These are phyloP conservation scores for Parachaetomium inaequale DNA, from an alignment of 495 filamentous ascomycete species.

Conservation along the genomic window DNA sequence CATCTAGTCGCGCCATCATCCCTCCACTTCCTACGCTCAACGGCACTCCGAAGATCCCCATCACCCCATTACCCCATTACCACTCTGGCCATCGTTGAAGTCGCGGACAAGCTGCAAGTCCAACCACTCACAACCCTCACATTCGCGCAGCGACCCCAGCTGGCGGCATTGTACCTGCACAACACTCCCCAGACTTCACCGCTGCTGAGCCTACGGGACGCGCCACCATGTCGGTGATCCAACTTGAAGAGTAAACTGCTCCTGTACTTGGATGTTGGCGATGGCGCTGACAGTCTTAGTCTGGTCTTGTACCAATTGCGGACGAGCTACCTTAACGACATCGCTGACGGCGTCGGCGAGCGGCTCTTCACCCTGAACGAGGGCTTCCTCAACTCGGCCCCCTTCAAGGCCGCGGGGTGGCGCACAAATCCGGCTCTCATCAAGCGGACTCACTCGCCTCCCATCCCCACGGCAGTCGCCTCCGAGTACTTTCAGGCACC, in stretches of 20 bases:
- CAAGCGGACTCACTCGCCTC: constrained; percentile 91
- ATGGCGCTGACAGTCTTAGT: constrained; percentile 42
- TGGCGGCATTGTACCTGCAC: neutral
- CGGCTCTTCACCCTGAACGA: constrained; percentile 91
- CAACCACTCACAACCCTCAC: no score
- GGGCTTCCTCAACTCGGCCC: constrained; percentile 84
- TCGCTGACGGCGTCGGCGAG: constrained; percentile 94
- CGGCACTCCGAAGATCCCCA: neutral
- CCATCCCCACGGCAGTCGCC: constrained; percentile 83
- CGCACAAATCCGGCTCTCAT: constrained; percentile 68
- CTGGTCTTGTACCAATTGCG: constrained; percentile 92
- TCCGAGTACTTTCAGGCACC: constrained; percentile 91
- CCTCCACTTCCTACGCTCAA: neutral
- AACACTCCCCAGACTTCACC: no score
- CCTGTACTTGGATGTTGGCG: neutral
- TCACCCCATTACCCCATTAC: no score
- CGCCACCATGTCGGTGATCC: constrained; percentile 77
- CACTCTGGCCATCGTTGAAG: no score
- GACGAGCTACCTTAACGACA: constrained; percentile 81
- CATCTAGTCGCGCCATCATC: neutral
- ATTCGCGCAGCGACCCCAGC: no score
- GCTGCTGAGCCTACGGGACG: no score
- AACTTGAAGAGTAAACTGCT: constrained; percentile 88
- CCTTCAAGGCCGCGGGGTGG: constrained; percentile 95
- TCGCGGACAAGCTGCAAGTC: no score